Base-by-base conservation (phyloP, 1,139 yeast species). In the Pichia sorboxylosa region DNA sequence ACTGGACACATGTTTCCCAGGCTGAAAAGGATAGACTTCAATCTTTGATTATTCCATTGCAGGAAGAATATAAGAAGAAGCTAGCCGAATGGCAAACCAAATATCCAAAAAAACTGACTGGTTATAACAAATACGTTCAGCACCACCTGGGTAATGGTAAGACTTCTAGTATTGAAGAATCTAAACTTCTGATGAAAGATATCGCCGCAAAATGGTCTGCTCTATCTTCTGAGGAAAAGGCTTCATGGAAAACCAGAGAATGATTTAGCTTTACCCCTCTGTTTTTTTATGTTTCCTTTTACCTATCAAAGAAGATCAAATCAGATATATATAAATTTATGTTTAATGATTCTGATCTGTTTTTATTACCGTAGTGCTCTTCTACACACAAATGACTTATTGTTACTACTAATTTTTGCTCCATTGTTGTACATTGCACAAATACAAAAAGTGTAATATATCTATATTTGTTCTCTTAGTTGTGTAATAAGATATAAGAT, bases 1-100 rank as follows among this genome's bases (percentile, higher is more conserved):
- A 38, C 25, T 51, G 52, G 50, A 38, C 31, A n/a, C 8, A 11
- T 9, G 30, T 30, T 15, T 22, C 46, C 3, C 35, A 41, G 4
- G 35, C 26, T 5, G 39, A 31, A n/a, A 46, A 41, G 31, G 34
- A 27, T 2, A 32, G 42, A 17, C 48, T 38, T 28, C 11, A 30
- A 2, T 24, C 24, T 15, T 33, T 20, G 16, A 17, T 29, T 9
- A 32, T 36, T 3, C 31, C 29, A 10, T 27, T 30, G 5, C 16
- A 13, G 14, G 43, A 25, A 11, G 25, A 37, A 19, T 41, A 46
- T 16, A 26, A 24, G 4, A 26, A 34, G 15, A 37, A 32, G 4
- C n/a, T 40, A 17, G 43, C 37, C 1, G 46, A 38, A 4, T 50
- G 54, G 54, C 37, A 37, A 13, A 37, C 24, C 9, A 47, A 48